A percentile compares a stretch with the other conserved stretches of the same genome.
phyloP scores from a whole-genome alignment of 768 basidiomycete genomes.

The Atractiella rhizophila region DNA sequence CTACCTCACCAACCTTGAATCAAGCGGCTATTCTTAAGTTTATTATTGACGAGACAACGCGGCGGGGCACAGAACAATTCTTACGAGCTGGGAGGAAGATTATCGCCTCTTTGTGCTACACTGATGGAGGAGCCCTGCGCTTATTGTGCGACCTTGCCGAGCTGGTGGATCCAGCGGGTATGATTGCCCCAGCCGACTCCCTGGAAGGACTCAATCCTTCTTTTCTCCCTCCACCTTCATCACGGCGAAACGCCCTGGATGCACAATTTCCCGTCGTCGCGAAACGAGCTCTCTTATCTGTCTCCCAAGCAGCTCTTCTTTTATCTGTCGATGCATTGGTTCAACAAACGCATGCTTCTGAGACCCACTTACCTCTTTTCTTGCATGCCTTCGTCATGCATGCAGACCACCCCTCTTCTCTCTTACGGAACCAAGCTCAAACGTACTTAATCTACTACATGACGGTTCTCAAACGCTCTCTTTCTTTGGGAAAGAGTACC shows the following conservation, averaged over 20 bases:
- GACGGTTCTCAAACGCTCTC: conserved; percentile 38
- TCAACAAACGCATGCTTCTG: conserved; percentile 45
- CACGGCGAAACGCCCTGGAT: conserved; percentile 33
- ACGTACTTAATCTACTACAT: conserved; percentile 63
- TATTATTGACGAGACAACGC: conserved; percentile 62
- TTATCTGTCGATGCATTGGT: conserved; percentile 50
- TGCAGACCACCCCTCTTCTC: conserved; percentile 46
- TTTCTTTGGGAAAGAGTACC: conserved; percentile 27
- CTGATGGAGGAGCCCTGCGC: conserved; percentile 39
- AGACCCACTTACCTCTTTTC: conserved; percentile 38
- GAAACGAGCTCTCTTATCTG: conserved; percentile 43
- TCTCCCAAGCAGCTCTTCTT: conserved; percentile 71
- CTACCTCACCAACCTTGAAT: conserved; percentile 44
- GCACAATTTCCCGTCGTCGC: conserved; percentile 44
- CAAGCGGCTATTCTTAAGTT: conserved; percentile 44
- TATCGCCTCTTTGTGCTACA: conserved; percentile 59
- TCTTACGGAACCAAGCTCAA: conserved; percentile 44
- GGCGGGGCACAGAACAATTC: conserved; percentile 52
- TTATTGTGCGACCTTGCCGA: conserved; percentile 64
- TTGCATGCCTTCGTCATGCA: conserved; percentile 60
- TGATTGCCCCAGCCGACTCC: conserved; percentile 41
- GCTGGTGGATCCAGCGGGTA: conserved; percentile 57
- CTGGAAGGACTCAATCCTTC: conserved; percentile 24
- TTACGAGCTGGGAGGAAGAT: conserved; percentile 54
- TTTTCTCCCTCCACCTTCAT: conserved; percentile 25